A percentile compares a stretch with the other conserved stretches of the same genome.
Conservation (phyloP, 148 eudicot species). For the Rhododendron kiyosumense region DNA sequence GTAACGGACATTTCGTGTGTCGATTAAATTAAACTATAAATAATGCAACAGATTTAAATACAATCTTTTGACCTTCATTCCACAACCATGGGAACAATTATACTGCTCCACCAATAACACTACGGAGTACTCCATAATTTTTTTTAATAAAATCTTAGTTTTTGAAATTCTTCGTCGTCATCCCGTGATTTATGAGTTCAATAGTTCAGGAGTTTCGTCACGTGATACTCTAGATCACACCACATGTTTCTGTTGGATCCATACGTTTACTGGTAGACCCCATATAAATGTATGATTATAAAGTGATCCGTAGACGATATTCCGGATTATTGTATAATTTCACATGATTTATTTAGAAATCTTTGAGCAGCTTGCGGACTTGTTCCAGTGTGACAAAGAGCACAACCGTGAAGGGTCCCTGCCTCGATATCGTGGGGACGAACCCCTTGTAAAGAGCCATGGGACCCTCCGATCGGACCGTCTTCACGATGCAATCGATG, state of each 20-base stretch:
- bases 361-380: slow-evolving; percentile 31
- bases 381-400: slow-evolving; percentile 40
- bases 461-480: slow-evolving; percentile 26
- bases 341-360: background rate
- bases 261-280: too few relatives aligned
- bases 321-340: too few relatives aligned
- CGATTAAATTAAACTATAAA: too few relatives aligned
- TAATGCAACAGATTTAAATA: background rate
- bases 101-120: background rate
- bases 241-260: too few relatives aligned
- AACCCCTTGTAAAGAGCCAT: slow-evolving; percentile 39
- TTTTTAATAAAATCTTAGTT: background rate
- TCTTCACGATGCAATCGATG: slow-evolving; percentile 28
- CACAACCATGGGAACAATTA: background rate
- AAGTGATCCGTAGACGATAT: too few relatives aligned
- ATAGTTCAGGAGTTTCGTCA: too few relatives aligned
- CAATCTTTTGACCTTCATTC: background rate
- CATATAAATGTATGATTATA: too few relatives aligned
- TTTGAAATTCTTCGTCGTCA: background rate
- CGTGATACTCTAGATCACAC: too few relatives aligned
- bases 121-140: background rate
- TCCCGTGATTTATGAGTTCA: background rate
- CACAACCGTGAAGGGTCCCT: slow-evolving; percentile 38
- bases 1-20: background rate
- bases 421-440: slow-evolving; percentile 39